Evolutionary conservation across 139 green algal genomes (phyloP), one percentile per base, ranked within the genome.

Genomic region (Picochlorum sp.): DNA sequence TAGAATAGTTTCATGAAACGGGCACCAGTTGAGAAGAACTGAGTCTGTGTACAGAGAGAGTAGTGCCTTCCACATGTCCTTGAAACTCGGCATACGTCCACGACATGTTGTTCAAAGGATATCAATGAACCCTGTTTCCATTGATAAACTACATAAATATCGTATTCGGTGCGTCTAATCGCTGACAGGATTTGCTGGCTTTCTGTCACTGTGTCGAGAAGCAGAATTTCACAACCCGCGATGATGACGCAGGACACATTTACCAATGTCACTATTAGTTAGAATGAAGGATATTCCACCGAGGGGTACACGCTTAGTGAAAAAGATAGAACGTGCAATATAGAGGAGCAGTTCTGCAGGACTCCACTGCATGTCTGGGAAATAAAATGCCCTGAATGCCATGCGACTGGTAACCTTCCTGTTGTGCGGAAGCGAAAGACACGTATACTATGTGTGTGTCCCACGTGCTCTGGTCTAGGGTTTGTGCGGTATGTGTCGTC

Each of bases 361-460:
- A 66, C 61, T 23, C 61, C 61, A 20, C 4, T 57, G 24, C 61
- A 66, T 26, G 61, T 66, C 11, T 66, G 61, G 61, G 61, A 66
- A 55, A 45, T 44, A 21, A 66, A 66, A 66, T 66, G 61, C 37
- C 14, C 37, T 4, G 14, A 24, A 23, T 66, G 61, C 8, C 15
- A 20, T 21, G 61, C 34, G 14, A 44, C 32, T 41, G 61, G 61
- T 6, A 51, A 26, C 10, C 21, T 55, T 16, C 16, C 28, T 26
- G 38, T 21, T 11, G 16, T 15, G 34, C 15, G 61, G 10, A 24
- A 20, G 2, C 32, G 20, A 38, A 45, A 45, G 24, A 56, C 4
- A 9, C 52, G 37, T n/a, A 54, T 21, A 23, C 16, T 66, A 16
- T 28, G 15, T 21, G 24, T 57, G 23, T 66, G 61, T 57, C 24